Conservation (phyloP, 441 rosid genomes). For the Erodium texanum region DNA sequence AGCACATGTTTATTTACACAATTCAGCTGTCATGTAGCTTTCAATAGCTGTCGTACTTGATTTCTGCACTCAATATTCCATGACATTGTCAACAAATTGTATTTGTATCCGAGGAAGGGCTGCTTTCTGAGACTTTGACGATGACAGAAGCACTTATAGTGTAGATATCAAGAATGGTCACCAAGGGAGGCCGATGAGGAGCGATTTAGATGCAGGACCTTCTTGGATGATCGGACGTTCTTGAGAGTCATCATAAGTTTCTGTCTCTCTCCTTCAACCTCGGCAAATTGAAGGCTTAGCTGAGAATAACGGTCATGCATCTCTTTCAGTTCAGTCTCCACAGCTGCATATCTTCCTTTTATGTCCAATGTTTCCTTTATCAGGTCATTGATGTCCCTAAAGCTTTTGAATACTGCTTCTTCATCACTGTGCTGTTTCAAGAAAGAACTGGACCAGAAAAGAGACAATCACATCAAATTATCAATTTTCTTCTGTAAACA, state of each 20-base stretch:
- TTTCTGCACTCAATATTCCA: not conserved
- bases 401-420: conserved; percentile 86
- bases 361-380: conserved; percentile 80
- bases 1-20: conserved; percentile 7
- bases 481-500: not conserved
- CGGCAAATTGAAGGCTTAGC: conserved; percentile 74
- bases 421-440: conserved; percentile 72
- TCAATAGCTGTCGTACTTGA: not conserved
- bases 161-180: conserved; percentile 30
- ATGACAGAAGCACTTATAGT: conserved; percentile 4
- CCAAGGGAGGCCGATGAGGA: conserved; percentile 46
- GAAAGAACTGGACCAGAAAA: conserved; percentile 58
- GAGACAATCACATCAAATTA: conserved; percentile 3
- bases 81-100: not conserved
- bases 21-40: conserved; percentile 2
- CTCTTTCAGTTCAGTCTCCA: conserved; percentile 63
- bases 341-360: conserved; percentile 51
- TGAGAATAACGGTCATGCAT: conserved; percentile 79
- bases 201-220: conserved; percentile 33
- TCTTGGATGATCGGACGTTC: conserved; percentile 69
- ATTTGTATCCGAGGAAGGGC: not conserved
- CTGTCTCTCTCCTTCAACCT: conserved; percentile 78
- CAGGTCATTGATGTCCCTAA: conserved; percentile 86
- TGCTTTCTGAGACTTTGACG: conserved; percentile 5
- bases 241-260: conserved; percentile 83